Base-by-base conservation (phyloP, 202 grass and related monocot genomes). In the Saccharum hybrid region DNA sequence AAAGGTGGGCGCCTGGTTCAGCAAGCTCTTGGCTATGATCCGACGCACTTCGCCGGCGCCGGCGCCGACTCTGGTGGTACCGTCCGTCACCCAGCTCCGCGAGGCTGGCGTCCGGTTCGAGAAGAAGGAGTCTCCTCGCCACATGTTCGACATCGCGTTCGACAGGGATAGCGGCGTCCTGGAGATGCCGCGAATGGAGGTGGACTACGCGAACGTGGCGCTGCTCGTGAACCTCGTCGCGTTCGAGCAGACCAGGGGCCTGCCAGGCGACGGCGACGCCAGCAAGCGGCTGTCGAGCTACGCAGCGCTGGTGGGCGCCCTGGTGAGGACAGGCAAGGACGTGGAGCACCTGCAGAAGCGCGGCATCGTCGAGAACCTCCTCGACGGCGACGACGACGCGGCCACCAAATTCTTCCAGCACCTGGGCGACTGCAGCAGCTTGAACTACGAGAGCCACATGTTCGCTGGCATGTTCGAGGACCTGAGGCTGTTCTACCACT, bases 171-270 rank as follows among this genome's bases (percentile, higher is more conserved):
- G 0, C 1, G 87, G 87, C 33, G 26, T 76, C 1, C 6, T 89
- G 48, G 5, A 41, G 82, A 85, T 89, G n/a, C 87, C 87, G 12
- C 19, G 1, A 8, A 26, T 87, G 26, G 15, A 3, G 26, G 3
- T 82, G 13, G 59, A 76, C n/a, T 8, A 62, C 33, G 15, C 66
- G 8, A 51, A 12, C 61, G 39, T 12, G 36, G 10, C 63, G 28
- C 2, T 33, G n/a, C 57, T 82, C 9, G 36, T 63, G 63, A 89
- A 89, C 66, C 65, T 89, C 26, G 9, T 85, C 64, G 87, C 87
- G 8, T 85, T 85, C 37, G 87, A 89, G 60, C 70, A 76, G 56
- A 65, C 61, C 37, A 5, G 0, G 0, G 11, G 28, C 6, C 3
- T 3, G 9, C 11, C n/a, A n/a, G n/a, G n/a, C n/a, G n/a, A 12